Evolutionary conservation across 2,329 filamentous ascomycete genomes (phyloP).

Genomic region (Ophiostoma angusticollis): DNA sequence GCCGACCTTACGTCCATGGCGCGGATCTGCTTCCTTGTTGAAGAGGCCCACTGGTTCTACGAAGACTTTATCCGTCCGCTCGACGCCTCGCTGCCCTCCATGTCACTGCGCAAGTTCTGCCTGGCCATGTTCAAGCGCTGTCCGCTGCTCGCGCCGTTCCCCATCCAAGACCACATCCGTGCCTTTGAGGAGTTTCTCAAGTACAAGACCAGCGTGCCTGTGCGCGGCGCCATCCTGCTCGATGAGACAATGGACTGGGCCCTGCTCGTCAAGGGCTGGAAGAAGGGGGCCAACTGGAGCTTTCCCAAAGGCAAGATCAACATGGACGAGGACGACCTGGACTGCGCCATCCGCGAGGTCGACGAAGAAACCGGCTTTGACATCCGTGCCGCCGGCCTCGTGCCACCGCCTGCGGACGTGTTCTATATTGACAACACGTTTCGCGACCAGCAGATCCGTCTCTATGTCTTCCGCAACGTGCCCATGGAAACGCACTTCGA

Average conservation of each 20-base stretch:
- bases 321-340: slow-evolving; percentile 86
- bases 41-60: slow-evolving; percentile 99
- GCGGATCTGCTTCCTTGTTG: slow-evolving; percentile 95
- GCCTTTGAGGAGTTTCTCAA: slow-evolving; percentile 86
- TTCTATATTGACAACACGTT: slow-evolving; percentile 84
- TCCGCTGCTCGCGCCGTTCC: slow-evolving; percentile 71
- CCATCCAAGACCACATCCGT: slow-evolving; percentile 60
- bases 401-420: slow-evolving; percentile 56
- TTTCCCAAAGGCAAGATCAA: slow-evolving; percentile 97
- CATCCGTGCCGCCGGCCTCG: slow-evolving; percentile 59
- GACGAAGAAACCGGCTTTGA: slow-evolving; percentile 95
- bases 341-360: slow-evolving; percentile 87
- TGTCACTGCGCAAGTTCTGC: slow-evolving; percentile 75
- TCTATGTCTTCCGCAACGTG: slow-evolving; percentile 85
- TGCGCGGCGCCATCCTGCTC: slow-evolving; percentile 84
- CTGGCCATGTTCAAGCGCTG: slow-evolving; percentile 89
- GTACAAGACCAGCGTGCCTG: slow-evolving; percentile 91
- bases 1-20: slow-evolving; percentile 83
- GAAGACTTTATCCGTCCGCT: slow-evolving; percentile 95
- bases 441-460: slow-evolving; percentile 80
- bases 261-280: slow-evolving; percentile 93
- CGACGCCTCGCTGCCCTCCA: slow-evolving; percentile 70
- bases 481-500: slow-evolving; percentile 80
- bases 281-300: slow-evolving; percentile 91
- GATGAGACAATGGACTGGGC: slow-evolving; percentile 91